phyloP scores from a whole-genome alignment of 2,329 filamentous ascomycete species.

The Stemphylium beticola region DNA sequence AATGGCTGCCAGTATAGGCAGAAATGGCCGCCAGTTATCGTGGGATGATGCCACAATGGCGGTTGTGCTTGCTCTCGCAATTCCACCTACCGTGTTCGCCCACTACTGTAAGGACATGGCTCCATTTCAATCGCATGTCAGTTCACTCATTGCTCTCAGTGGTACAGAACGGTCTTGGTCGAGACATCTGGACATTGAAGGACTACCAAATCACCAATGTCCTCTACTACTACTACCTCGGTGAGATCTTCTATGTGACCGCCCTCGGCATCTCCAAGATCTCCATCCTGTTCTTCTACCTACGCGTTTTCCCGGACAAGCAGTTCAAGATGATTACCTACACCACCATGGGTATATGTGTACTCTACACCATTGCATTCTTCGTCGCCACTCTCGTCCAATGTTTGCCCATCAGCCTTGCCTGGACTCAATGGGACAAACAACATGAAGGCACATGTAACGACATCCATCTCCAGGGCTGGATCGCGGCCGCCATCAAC shows the following conservation, averaged over 20 bases:
- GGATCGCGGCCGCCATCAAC: conserved; percentile 41
- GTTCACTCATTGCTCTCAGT: conserved; percentile 15
- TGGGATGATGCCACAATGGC: conserved; percentile 49
- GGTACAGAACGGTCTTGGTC: conserved; percentile 51
- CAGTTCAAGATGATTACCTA: conserved; percentile 34
- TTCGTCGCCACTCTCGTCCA: conserved; percentile 58
- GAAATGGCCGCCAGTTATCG: conserved; percentile 43
- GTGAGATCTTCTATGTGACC: conserved; percentile 45
- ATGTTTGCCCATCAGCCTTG: conserved; percentile 56
- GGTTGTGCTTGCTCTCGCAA: conserved; percentile 44
- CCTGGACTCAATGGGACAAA: conserved; percentile 53
- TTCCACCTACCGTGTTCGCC: conserved; percentile 30
- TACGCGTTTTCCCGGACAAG: conserved; percentile 43
- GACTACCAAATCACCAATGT: conserved; percentile 53
- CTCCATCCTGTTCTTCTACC: conserved; percentile 44
- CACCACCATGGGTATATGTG: conserved; percentile 32
- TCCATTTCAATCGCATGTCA: not conserved
- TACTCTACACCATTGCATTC: conserved; percentile 49
- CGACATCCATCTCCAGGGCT: conserved; percentile 42
- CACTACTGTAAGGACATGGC: not conserved
- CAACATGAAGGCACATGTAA: conserved; percentile 38
- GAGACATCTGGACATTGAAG: conserved; percentile 59
- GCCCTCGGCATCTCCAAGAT: conserved; percentile 41
- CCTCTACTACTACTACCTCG: conserved; percentile 32
- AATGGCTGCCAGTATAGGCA: conserved; percentile 43